Base-by-base conservation (phyloP, 1,284 basidiomycete species). In the Ustilago trichophora region DNA sequence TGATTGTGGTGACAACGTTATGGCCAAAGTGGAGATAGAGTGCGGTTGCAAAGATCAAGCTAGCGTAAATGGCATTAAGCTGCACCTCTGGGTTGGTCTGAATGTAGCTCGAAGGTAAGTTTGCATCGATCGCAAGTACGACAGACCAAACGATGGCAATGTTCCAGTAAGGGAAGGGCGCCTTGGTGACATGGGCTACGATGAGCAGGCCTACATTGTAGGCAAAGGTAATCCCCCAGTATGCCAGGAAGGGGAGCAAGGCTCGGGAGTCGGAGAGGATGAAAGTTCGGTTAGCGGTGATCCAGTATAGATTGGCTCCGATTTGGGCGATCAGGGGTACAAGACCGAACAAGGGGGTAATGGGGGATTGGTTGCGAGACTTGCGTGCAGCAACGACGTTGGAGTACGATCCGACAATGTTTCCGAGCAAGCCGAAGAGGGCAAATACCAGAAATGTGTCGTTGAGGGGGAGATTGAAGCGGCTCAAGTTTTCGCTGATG, bases 381-480 rank as follows among this genome's bases (percentile, higher is more conserved):
- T 33, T 44, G 18, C 67, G 50, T 2, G 75, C 70, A 3, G 56
- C 46, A 5, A 65, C 38, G 27, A 80, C 78, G 57, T 80, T 79
- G 4, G 46, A 40, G 53, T 77, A 79, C 9, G 64, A 89, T 47
- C 87, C 87, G 57, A 88, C 74, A 73, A 96, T 92, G 82, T 98
- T 98, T 82, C 89, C 89, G 0, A 86, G 85, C 6, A 97, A 84
- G 0, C 87, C 90, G n/a, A 91, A 71, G 1, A 84, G 87, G 2
- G 87, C 90, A 73, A 96, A 90, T 29, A 88, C 83, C 88, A 98
- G 90, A 85, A 97, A 93, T 4, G 87, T 84, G 64, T 93, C 92
- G 80, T 96, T 97, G 32, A 97, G 83, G 1, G 88, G 87, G 3
- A 92, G 80, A 73, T 90, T 87, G 24, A 83, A 82, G 43, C 89